Percentiles rank a stretch among this genome's conserved stretches.
Conservation (phyloP, 257 asterid species). For the Eucommia ulmoides region DNA sequence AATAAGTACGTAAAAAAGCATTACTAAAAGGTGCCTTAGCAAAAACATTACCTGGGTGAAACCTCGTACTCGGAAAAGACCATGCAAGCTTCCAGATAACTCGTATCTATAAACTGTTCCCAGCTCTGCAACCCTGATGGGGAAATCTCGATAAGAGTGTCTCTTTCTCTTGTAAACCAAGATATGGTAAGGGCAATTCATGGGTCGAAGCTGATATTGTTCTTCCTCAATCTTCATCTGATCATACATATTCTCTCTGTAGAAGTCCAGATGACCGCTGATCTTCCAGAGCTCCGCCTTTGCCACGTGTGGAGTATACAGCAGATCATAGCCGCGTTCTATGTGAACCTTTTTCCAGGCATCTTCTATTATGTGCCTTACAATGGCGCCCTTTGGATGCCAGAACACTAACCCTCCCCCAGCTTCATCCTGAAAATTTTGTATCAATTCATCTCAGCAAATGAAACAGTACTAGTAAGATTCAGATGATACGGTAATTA, state of each 20-base stretch:
- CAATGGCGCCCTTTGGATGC: constrained; percentile 94
- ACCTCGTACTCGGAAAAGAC: constrained; percentile 93
- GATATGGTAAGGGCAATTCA: constrained; percentile 98
- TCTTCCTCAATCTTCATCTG: constrained; percentile 92
- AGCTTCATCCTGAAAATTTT: constrained; percentile 78
- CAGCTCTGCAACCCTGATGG: constrained; percentile 93
- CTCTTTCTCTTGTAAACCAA: constrained; percentile 64
- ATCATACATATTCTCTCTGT: constrained; percentile 88
- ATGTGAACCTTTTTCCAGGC: constrained; percentile 78
- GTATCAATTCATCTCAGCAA: constrained; percentile 10
- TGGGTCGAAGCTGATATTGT: constrained; percentile 94
- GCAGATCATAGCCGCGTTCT: constrained; percentile 73
- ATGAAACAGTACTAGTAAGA: too few species aligned
- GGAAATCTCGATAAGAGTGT: constrained; percentile 87
- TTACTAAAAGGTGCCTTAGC: too few species aligned
- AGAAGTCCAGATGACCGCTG: constrained; percentile 94
- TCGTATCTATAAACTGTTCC: constrained; percentile 96
- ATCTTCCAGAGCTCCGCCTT: constrained; percentile 93
- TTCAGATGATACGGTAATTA: too few species aligned
- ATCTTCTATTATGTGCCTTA: constrained; percentile 86
- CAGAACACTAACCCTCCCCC: constrained; percentile 99
- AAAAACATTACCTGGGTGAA: constrained; percentile 96
- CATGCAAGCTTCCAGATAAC: constrained; percentile 94
- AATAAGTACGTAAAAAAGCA: too few species aligned
- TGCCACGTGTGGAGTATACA: constrained; percentile 94